phyloP scores from a whole-genome alignment of 495 filamentous ascomycete genomes.

The Podospora pseudopauciseta region DNA sequence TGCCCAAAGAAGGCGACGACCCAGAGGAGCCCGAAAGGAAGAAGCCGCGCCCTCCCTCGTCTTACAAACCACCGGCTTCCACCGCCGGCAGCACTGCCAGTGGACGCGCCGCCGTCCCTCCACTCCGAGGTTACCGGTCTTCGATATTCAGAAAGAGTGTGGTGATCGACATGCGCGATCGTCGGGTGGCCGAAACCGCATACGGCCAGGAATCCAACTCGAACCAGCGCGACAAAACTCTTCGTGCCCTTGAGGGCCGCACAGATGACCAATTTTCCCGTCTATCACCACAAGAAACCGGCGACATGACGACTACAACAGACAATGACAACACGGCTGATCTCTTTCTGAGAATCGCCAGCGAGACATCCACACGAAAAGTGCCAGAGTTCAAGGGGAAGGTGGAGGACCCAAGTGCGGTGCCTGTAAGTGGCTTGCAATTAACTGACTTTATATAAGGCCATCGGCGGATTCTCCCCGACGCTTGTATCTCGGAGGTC shows the following conservation, averaged over 20 bases:
- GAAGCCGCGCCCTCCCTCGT: constrained; percentile 42
- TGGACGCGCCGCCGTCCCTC: constrained; percentile 40
- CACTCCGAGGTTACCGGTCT: constrained; percentile 50
- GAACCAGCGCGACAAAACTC: constrained; percentile 47
- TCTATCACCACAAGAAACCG: constrained; percentile 36
- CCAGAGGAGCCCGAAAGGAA: constrained; percentile 39
- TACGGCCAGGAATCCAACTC: constrained; percentile 38
- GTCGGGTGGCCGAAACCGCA: constrained; percentile 34
- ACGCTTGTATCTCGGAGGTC: neutral
- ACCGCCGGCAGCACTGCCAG: neutral
- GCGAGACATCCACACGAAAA: constrained; percentile 44
- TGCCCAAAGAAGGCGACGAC: constrained; percentile 33
- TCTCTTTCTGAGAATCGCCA: constrained; percentile 52
- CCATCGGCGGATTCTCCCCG: neutral
- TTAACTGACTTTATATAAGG: neutral
- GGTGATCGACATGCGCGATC: constrained; percentile 45
- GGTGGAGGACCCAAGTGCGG: constrained; percentile 34
- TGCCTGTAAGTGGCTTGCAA: constrained; percentile 36
- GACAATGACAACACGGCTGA: constrained; percentile 49
- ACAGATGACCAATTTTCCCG: constrained; percentile 37
- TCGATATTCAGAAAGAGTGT: constrained; percentile 48
- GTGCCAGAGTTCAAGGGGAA: constrained; percentile 26
- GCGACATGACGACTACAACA: constrained; percentile 37
- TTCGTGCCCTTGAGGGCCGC: constrained; percentile 49
- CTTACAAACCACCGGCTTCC: constrained; percentile 32